Evolutionary conservation across 345 rosid genomes (phyloP), one percentile per base, ranked within the genome.

Genomic region (Euclidium syriacum): DNA sequence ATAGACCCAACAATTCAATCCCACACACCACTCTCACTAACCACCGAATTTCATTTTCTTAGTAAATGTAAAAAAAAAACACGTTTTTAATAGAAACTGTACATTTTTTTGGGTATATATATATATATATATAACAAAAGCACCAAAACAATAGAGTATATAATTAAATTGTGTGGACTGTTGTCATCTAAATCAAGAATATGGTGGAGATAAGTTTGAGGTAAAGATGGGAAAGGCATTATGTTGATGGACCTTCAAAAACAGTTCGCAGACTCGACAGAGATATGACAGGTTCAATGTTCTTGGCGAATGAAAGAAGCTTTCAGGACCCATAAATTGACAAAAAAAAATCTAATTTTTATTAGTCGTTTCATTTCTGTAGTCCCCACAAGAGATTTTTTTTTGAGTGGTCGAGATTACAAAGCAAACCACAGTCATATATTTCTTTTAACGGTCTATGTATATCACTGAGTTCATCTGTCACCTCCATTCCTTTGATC

Each of bases 241-340:
- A 6, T 56, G 42, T 25, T 16, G 5, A 14, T 60, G 62, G 55
- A 51, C 52, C 23, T 35, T 32, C 22, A 19, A 3, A 39, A 22
- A 47, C 52, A 70, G 51, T 53, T 47, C 6, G 33, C 11, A 61
- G 67, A 68, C 67, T 42, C 38, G 17, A 38, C 34, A 52, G 27
- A 70, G 27, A 70, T 16, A 44, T 44, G 68, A 46, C 64, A 62
- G 65, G 65, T 71, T 63, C 75, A 64, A 18, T 48, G 70, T 54
- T 71, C 65, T 58, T 47, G 44, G 42, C n/a, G n/a, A 16, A 38
- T 54, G 24, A 55, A 35, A 55, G 19, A 55, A 71, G 14, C 40
- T 30, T 48, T 41, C 19, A 54, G n/a, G 58, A 54, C 74, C 64
- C 74, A 54, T 54, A 26, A 9, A n/a, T 53, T 69, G n/a, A n/a